A percentile compares a stretch with the other conserved stretches of the same genome.
Evolutionary conservation across 2,329 filamentous ascomycete species (phyloP).

Genomic region (Ustilaginoidea virens): DNA sequence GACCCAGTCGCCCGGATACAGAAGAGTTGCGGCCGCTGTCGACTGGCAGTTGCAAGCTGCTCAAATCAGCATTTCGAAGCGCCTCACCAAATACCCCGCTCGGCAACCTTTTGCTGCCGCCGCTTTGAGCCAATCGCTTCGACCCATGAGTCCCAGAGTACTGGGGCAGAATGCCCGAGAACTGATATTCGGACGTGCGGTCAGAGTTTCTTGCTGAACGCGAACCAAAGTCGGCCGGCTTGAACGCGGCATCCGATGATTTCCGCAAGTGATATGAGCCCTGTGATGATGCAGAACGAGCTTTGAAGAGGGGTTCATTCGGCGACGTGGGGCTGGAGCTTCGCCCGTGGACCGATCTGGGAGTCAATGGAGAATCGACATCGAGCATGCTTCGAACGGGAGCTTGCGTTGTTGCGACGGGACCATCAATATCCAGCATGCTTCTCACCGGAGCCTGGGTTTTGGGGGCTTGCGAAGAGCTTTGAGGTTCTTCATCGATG

Average conservation of each 20-base stretch:
- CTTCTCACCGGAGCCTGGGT: conserved; percentile 44
- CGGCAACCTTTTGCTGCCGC: conserved; percentile 16
- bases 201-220: conserved; percentile 18
- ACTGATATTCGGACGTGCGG: conserved; percentile 42
- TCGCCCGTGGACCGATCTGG: conserved; percentile 11
- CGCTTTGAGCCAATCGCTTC: conserved; percentile 20
- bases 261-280: conserved; percentile 28
- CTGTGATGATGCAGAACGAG: conserved; percentile 8
- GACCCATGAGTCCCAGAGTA: conserved; percentile 8
- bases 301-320: conserved; percentile 9
- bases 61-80: conserved; percentile 35
- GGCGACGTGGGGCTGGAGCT: conserved; percentile 20
- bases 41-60: conserved; percentile 31
- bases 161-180: conserved; percentile 31
- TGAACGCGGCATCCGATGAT: conserved; percentile 37
- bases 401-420: conserved; percentile 20
- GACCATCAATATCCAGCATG: conserved; percentile 45
- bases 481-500: conserved; percentile 25
- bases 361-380: conserved; percentile 23
- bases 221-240: conserved; percentile 29
- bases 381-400: conserved; percentile 38
- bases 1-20: conserved; percentile 17
- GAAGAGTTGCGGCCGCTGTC: conserved; percentile 27
- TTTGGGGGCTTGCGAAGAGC: conserved; percentile 11
- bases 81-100: conserved; percentile 33